Evolutionary conservation across 73 alveolate genomes (phyloP).

Genomic region (Paramecium primaurelia): DNA sequence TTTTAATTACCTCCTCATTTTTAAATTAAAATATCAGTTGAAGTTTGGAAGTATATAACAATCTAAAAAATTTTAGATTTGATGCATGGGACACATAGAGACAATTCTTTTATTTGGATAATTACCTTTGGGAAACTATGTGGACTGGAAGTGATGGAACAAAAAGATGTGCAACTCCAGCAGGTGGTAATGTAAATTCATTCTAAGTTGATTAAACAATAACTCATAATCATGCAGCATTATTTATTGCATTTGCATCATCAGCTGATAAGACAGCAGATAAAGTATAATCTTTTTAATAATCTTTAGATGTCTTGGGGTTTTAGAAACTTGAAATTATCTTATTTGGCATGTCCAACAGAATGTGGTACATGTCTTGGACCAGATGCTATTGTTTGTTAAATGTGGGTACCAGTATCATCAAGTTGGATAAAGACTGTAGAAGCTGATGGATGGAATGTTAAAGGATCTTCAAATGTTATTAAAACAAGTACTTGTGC

Average conservation of each 20-base stretch:
- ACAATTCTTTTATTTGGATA: neutral
- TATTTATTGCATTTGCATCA: neutral
- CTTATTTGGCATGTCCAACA: neutral
- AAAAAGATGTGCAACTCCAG: neutral
- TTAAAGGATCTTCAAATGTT: neutral
- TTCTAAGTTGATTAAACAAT: neutral
- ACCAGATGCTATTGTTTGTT: slow-evolving; percentile 6
- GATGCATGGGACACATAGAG: neutral
- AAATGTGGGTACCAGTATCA: neutral
- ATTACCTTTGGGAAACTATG: neutral
- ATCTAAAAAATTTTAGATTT: neutral
- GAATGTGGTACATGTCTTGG: slow-evolving; percentile 28
- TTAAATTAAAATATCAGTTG: neutral
- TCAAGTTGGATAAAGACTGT: neutral
- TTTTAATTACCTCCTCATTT: neutral
- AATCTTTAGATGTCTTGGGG: neutral
- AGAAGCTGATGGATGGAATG: neutral
- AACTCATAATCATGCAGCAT: neutral
- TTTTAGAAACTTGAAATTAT: neutral
- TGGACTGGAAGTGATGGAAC: slow-evolving; percentile 17
- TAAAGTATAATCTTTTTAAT: neutral
- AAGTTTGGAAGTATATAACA: neutral
- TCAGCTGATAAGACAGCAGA: neutral
- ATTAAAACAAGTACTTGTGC: neutral
- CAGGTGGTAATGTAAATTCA: neutral